Conservation (phyloP, 2,329 filamentous ascomycete genomes). For the Tolypocladium endophyticum region DNA sequence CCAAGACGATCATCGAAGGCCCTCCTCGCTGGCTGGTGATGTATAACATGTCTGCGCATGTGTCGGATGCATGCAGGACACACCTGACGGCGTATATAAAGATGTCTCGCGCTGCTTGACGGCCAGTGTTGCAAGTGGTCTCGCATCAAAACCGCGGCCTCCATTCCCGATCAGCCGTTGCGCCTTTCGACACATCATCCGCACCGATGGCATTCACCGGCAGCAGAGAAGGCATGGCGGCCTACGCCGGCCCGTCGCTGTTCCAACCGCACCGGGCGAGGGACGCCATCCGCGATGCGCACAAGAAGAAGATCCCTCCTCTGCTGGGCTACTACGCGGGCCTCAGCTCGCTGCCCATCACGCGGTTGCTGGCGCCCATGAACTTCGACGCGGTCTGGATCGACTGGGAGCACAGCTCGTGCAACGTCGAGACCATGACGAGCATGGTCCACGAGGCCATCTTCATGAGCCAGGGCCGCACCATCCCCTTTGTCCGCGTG, state of each 20-base stretch:
- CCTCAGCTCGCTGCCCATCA: conserved; percentile 26
- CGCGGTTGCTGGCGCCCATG: conserved; percentile 29
- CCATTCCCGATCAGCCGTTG: not conserved
- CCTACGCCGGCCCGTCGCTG: conserved; percentile 32
- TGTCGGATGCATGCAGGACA: not conserved
- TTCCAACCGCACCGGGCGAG: conserved; percentile 34
- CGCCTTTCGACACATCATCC: not conserved
- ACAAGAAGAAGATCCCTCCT: conserved; percentile 32
- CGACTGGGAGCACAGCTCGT: conserved; percentile 37
- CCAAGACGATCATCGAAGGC: not conserved
- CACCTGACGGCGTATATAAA: not conserved
- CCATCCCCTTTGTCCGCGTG: conserved; percentile 33
- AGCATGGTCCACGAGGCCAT: conserved; percentile 35
- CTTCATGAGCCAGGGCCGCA: conserved; percentile 33
- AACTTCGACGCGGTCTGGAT: conserved; percentile 33
- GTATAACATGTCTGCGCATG: not conserved
- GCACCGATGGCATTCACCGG: not conserved
- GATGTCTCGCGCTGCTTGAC: not conserved
- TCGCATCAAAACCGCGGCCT: not conserved
- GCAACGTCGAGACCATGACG: conserved; percentile 39
- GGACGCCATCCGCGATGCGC: conserved; percentile 33
- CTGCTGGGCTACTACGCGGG: conserved; percentile 31
- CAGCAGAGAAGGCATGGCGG: conserved; percentile 23
- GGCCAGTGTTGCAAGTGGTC: not conserved
- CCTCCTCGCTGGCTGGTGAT: not conserved